Conservation (phyloP, 768 basidiomycete genomes). For the Kwoniella heveanensis region DNA sequence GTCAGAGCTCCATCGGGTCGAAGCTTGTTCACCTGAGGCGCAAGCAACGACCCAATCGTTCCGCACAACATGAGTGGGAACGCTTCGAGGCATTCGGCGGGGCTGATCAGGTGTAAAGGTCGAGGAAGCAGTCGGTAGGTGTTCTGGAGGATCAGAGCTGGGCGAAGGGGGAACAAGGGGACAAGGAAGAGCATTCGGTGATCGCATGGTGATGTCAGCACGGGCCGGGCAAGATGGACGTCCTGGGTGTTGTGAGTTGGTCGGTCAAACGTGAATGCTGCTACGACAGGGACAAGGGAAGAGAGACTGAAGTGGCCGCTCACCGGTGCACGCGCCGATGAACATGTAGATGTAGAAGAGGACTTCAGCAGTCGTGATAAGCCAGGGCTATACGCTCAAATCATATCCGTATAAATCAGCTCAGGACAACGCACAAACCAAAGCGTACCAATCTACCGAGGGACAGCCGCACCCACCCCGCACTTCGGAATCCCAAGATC, state of each 20-base stretch:
- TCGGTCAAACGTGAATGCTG: too few relatives aligned
- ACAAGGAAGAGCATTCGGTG: too few relatives aligned
- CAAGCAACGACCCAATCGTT: slow-evolving; percentile 5
- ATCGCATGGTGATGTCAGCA: too few relatives aligned
- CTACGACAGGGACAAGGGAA: too few relatives aligned
- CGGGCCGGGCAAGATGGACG: too few relatives aligned
- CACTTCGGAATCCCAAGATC: slow-evolving; percentile 1
- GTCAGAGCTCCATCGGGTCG: not conserved
- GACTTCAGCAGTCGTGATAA: not conserved
- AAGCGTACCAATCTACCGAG: too few relatives aligned
- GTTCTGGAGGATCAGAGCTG: slow-evolving; percentile 8
- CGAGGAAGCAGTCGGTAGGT: slow-evolving; percentile 2
- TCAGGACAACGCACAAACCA: too few relatives aligned
- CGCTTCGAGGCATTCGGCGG: slow-evolving; percentile 4
- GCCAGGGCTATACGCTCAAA: not conserved
- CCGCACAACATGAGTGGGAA: slow-evolving; percentile 2
- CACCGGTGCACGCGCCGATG: slow-evolving; percentile 1
- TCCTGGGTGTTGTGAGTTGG: too few relatives aligned
- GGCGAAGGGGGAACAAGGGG: too few relatives aligned
- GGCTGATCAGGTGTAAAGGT: slow-evolving; percentile 4
- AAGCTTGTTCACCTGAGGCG: not conserved
- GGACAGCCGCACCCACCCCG: slow-evolving; percentile 2
- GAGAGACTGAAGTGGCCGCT: too few relatives aligned
- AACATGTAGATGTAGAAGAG: slow-evolving; percentile 4
- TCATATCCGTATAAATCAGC: too few relatives aligned